Conservation (phyloP, 2,329 filamentous ascomycete species). For the Fusarium keratoplasticum region DNA sequence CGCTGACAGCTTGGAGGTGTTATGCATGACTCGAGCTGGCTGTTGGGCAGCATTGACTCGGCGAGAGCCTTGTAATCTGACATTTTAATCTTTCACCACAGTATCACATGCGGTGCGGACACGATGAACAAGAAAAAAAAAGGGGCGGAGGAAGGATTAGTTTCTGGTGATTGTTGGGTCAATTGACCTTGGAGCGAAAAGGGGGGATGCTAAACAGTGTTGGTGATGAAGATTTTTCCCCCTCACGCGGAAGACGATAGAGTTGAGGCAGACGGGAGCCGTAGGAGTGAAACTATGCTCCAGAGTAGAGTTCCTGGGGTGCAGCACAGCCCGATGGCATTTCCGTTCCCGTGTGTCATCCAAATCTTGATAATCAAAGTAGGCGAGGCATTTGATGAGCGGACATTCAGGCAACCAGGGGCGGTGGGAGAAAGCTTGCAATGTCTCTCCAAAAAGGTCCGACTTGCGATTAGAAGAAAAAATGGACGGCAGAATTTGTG, state of each 20-base stretch:
- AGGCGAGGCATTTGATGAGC: conserved; percentile 9
- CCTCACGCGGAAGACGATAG: conserved; percentile 3
- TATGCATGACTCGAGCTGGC: neutral
- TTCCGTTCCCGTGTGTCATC: neutral
- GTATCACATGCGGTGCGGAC: neutral
- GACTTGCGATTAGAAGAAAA: neutral
- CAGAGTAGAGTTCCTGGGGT: neutral
- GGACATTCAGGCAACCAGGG: neutral
- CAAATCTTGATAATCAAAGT: conserved; percentile 11
- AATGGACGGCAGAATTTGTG: neutral
- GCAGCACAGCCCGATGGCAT: neutral
- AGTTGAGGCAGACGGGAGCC: neutral
- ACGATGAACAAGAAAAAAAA: neutral
- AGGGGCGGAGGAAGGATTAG: neutral
- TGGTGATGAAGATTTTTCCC: conserved; percentile 32
- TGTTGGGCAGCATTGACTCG: neutral
- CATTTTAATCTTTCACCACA: neutral
- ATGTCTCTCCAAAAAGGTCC: neutral
- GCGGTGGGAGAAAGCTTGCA: neutral
- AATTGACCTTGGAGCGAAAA: neutral
- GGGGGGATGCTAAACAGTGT: conserved; percentile 6
- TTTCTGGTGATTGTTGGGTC: neutral
- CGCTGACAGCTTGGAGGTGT: neutral
- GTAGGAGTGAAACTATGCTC: conserved; percentile 3
- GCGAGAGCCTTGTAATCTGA: neutral